phyloP scores from a whole-genome alignment of 2,329 filamentous ascomycete species.

The Curvularia spicifera region DNA sequence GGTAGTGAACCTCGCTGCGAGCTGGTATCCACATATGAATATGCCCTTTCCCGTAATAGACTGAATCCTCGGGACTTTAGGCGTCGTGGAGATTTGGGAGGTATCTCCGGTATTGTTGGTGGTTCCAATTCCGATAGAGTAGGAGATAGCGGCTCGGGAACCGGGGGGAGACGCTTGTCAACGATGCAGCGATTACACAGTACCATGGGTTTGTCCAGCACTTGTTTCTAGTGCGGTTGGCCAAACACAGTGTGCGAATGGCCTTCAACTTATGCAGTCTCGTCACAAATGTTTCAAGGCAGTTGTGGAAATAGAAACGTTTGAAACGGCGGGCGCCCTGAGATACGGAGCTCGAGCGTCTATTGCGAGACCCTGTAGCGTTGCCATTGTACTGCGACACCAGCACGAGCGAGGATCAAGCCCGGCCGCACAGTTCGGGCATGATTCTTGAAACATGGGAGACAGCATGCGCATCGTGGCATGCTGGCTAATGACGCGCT shows the following conservation, averaged over 20 bases:
- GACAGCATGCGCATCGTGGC: background rate
- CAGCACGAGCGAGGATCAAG: background rate
- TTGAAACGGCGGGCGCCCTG: constrained; percentile 12
- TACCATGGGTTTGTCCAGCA: constrained; percentile 14
- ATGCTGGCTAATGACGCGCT: background rate
- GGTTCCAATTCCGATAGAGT: background rate
- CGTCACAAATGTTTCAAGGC: constrained; percentile 7
- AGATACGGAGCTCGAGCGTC: constrained; percentile 2
- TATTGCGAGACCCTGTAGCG: background rate
- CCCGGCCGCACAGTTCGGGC: background rate
- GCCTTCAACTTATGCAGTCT: constrained; percentile 4
- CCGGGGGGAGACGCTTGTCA: constrained; percentile 1
- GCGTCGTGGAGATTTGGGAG: background rate
- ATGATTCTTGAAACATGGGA: background rate
- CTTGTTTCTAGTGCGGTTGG: background rate
- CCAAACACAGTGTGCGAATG: background rate
- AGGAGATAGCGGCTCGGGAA: constrained; percentile 1
- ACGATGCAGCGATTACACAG: constrained; percentile 16
- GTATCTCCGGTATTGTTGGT: background rate
- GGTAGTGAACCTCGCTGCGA: background rate
- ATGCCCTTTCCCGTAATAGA: background rate
- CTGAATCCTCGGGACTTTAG: background rate
- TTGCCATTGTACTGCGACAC: background rate
- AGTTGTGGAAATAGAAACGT: constrained; percentile 11
- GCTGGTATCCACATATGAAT: background rate